Conservation (phyloP, 129 eudicot genomes). For the Flaveria bidentis region DNA sequence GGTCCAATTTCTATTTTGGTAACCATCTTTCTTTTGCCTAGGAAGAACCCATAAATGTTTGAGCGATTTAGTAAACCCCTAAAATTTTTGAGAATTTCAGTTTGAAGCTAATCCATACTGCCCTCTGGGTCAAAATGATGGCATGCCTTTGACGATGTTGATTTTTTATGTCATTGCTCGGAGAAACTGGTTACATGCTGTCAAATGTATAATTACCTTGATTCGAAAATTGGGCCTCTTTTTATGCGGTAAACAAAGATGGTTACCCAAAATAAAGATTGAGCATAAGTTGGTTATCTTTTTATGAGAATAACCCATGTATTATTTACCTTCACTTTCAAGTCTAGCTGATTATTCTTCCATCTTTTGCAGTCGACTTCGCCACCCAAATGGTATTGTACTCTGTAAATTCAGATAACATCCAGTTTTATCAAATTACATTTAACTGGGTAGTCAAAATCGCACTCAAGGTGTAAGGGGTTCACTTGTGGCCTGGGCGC, state of each 20-base stretch:
- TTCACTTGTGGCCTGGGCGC: background rate
- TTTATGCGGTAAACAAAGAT: background rate
- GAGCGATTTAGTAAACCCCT: background rate
- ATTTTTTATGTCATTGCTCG: background rate
- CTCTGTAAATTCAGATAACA: constrained; percentile 17
- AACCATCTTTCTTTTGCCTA: background rate
- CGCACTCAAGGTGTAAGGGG: background rate
- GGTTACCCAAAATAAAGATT: background rate
- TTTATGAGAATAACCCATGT: background rate
- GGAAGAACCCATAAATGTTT: background rate
- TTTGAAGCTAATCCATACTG: background rate
- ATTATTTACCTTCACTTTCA: background rate
- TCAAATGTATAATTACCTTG: background rate
- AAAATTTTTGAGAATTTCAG: background rate
- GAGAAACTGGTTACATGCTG: background rate
- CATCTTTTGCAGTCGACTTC: constrained; percentile 66
- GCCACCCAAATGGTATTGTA: constrained; percentile 95
- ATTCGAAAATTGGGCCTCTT: background rate
- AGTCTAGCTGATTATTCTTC: constrained; percentile 20
- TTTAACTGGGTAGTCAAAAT: background rate
- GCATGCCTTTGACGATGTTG: constrained; percentile 4
- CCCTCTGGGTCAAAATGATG: background rate
- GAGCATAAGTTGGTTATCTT: background rate
- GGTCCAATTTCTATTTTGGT: background rate
- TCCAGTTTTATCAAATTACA: background rate